Conservation (phyloP, 1,284 basidiomycete genomes). For the Coriolopsis trogii region DNA sequence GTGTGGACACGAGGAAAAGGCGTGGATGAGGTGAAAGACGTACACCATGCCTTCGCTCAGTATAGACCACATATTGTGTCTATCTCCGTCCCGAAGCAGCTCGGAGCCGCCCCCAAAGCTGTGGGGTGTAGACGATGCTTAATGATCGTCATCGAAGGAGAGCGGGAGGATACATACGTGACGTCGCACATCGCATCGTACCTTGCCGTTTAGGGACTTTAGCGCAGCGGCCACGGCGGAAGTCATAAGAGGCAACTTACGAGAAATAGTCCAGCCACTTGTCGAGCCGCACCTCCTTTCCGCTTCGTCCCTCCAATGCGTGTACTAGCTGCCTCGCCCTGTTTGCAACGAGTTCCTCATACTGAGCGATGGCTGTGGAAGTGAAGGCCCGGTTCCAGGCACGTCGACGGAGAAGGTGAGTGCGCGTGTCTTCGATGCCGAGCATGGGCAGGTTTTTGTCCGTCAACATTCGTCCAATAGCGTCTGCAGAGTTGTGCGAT, state of each 20-base stretch:
- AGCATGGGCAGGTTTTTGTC: constrained; percentile 12
- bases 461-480: constrained; percentile 22
- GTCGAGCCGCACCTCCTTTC: constrained; percentile 19
- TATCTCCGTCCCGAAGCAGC: constrained; percentile 25
- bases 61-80: constrained; percentile 8
- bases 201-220: not conserved
- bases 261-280: constrained; percentile 26
- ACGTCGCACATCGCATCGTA: constrained; percentile 33
- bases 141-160: not conserved
- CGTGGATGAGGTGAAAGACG: too few relatives aligned
- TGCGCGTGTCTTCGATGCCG: constrained; percentile 10
- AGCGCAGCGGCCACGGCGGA: not conserved
- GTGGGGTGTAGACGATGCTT: not conserved
- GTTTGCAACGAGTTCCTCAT: constrained; percentile 22
- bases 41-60: constrained; percentile 16
- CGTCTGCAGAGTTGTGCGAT: constrained; percentile 16
- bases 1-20: too few relatives aligned
- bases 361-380: constrained; percentile 26
- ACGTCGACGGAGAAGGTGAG: constrained; percentile 26
- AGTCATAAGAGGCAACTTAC: constrained; percentile 14
- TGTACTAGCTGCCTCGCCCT: constrained; percentile 27
- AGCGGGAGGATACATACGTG: constrained; percentile 19
- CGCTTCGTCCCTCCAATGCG: constrained; percentile 14
- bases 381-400: constrained; percentile 31
- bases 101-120: constrained; percentile 30